A percentile compares a stretch with the other conserved stretches of the same genome.
Evolutionary conservation across 192 early-diverging fungal genomes (phyloP).

Genomic region (Backusella liffmaniae): DNA sequence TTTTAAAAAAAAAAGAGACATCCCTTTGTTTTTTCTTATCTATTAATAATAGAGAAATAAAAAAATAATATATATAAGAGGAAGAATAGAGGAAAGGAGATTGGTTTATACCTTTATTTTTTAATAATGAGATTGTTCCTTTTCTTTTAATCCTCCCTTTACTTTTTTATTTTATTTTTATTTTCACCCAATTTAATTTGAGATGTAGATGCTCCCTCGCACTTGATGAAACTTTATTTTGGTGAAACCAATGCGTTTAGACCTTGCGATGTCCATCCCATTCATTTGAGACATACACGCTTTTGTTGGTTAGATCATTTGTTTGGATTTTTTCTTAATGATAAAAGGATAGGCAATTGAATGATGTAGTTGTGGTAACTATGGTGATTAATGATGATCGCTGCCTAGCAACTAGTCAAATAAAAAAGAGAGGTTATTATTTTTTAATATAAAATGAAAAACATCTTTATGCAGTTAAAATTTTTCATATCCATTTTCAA

Average conservation of each 20-base stretch:
- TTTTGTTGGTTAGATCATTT: neutral
- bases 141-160: neutral
- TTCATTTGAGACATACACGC: neutral
- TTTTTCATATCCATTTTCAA: neutral
- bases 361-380: neutral
- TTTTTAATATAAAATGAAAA: too few relatives aligned
- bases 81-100: neutral
- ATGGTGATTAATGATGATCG: too few relatives aligned
- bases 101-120: neutral
- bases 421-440: too few relatives aligned
- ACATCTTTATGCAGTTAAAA: neutral
- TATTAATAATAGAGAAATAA: neutral
- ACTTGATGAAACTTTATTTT: neutral
- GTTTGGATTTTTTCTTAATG: neutral
- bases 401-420: too few relatives aligned
- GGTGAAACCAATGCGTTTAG: neutral
- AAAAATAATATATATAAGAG: neutral
- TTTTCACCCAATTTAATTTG: neutral
- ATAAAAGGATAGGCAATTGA: neutral
- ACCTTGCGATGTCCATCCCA: neutral
- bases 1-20: neutral
- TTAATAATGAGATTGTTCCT: neutral
- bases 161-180: neutral
- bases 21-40: neutral
- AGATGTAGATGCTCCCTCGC: neutral